Conservation (phyloP, 345 rosid species). For the Atalantia buxifolia region DNA sequence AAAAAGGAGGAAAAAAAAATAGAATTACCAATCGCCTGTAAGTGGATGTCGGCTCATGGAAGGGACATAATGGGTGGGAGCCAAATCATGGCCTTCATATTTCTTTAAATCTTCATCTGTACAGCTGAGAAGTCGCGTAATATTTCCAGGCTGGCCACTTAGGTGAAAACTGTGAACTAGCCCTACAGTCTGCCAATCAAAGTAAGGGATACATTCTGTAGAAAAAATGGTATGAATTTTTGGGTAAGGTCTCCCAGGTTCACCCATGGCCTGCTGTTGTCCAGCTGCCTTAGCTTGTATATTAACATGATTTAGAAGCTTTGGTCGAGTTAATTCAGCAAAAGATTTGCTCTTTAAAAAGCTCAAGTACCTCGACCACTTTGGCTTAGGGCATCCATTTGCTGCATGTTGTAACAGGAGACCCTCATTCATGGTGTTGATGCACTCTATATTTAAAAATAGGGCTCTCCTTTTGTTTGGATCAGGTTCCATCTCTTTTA, state of each 20-base stretch:
- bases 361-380: slow-evolving; percentile 88
- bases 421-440: slow-evolving; percentile 88
- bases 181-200: slow-evolving; percentile 99
- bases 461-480: slow-evolving; percentile 48
- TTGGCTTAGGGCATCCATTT: slow-evolving; percentile 76
- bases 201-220: slow-evolving; percentile 86
- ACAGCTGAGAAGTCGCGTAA: slow-evolving; percentile 96
- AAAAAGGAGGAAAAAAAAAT: not conserved
- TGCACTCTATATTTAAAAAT: slow-evolving; percentile 76
- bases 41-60: slow-evolving; percentile 97
- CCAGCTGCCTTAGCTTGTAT: slow-evolving; percentile 34
- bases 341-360: slow-evolving; percentile 93
- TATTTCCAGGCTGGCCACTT: slow-evolving; percentile 94
- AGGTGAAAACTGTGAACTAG: slow-evolving; percentile 84
- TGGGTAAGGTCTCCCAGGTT: slow-evolving; percentile 48
- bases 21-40: slow-evolving; percentile 88
- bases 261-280: slow-evolving; percentile 33
- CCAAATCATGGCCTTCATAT: slow-evolving; percentile 85
- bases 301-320: slow-evolving; percentile 36
- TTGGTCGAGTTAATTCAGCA: slow-evolving; percentile 75
- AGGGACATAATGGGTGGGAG: slow-evolving; percentile 97
- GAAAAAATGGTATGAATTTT: slow-evolving; percentile 94
- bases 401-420: slow-evolving; percentile 72
- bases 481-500: slow-evolving; percentile 66
- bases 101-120: slow-evolving; percentile 74